phyloP scores from a whole-genome alignment of 2,329 filamentous ascomycete genomes.

The Coniochaeta sp. region DNA sequence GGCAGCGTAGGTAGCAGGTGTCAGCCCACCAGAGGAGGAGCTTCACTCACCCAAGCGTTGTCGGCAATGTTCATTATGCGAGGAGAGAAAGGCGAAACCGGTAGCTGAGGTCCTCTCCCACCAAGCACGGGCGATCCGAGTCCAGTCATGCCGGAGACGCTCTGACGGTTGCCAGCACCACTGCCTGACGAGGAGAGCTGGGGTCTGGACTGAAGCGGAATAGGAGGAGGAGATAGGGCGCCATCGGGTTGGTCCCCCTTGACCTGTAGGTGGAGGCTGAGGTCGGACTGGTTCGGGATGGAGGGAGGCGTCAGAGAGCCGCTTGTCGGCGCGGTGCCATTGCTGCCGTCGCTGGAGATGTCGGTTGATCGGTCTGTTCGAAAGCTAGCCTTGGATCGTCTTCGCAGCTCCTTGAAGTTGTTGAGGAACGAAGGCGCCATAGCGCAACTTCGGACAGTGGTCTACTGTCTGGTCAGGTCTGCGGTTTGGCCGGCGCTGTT shows the following conservation, averaged over 20 bases:
- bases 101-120: conserved; percentile 45
- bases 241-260: conserved; percentile 34
- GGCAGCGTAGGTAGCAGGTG: neutral
- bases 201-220: conserved; percentile 25
- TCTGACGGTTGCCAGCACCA: conserved; percentile 46
- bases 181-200: conserved; percentile 28
- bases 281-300: conserved; percentile 59
- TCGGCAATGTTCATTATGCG: conserved; percentile 72
- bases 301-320: conserved; percentile 71
- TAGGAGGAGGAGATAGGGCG: conserved; percentile 22
- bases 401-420: conserved; percentile 63
- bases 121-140: conserved; percentile 47
- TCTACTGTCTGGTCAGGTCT: neutral
- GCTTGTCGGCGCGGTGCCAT: conserved; percentile 56
- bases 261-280: conserved; percentile 56
- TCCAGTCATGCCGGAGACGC: conserved; percentile 57
- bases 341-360: conserved; percentile 53
- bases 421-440: conserved; percentile 63
- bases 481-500: neutral
- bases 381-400: conserved; percentile 70
- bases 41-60: conserved; percentile 68
- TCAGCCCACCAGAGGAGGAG: conserved; percentile 2
- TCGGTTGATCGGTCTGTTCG: conserved; percentile 57
- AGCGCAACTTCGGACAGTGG: neutral
- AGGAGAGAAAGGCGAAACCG: conserved; percentile 74